A percentile compares a stretch with the other conserved stretches of the same genome.
phyloP scores from a whole-genome alignment of 2,329 filamentous ascomycete species.

The Fusarium sp. region DNA sequence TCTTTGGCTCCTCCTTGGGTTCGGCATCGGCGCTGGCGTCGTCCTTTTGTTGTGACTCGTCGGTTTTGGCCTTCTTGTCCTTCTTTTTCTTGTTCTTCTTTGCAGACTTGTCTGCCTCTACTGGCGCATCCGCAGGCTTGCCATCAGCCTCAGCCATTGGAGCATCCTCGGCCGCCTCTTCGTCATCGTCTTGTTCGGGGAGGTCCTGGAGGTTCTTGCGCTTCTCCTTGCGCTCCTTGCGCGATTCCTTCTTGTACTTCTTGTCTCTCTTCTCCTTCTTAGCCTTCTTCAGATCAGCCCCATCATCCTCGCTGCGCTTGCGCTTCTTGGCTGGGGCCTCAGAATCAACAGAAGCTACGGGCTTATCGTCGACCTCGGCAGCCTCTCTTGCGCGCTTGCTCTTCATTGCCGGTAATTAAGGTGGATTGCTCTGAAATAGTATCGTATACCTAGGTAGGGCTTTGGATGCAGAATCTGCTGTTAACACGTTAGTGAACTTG shows the following conservation, averaged over 20 bases:
- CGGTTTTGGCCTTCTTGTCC: slow-evolving; percentile 47
- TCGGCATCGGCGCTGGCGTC: slow-evolving; percentile 34
- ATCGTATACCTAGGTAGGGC: neutral
- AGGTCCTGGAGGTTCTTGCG: slow-evolving; percentile 54
- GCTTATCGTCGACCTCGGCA: slow-evolving; percentile 46
- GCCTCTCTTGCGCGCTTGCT: slow-evolving; percentile 56
- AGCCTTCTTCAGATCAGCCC: slow-evolving; percentile 44
- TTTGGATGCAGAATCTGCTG: slow-evolving; percentile 20
- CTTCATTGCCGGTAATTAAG: slow-evolving; percentile 45
- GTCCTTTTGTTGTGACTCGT: slow-evolving; percentile 25
- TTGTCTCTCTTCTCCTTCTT: slow-evolving; percentile 54
- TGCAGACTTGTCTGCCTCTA: slow-evolving; percentile 36
- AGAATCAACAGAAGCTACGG: slow-evolving; percentile 32
- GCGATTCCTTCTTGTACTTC: slow-evolving; percentile 50
- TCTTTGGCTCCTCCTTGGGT: slow-evolving; percentile 50
- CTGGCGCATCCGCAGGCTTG: slow-evolving; percentile 31
- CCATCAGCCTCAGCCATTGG: slow-evolving; percentile 43
- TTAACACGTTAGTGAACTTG: slow-evolving; percentile 20
- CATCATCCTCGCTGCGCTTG: slow-evolving; percentile 50
- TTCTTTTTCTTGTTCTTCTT: slow-evolving; percentile 49
- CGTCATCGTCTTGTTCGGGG: slow-evolving; percentile 49
- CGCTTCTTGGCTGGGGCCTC: slow-evolving; percentile 52
- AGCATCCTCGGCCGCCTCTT: slow-evolving; percentile 37
- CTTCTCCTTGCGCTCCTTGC: slow-evolving; percentile 57
- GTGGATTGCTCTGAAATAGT: slow-evolving; percentile 4